Evolutionary conservation across 768 basidiomycete species (phyloP).

Genomic region (Naganishia vaughanmartiniae): DNA sequence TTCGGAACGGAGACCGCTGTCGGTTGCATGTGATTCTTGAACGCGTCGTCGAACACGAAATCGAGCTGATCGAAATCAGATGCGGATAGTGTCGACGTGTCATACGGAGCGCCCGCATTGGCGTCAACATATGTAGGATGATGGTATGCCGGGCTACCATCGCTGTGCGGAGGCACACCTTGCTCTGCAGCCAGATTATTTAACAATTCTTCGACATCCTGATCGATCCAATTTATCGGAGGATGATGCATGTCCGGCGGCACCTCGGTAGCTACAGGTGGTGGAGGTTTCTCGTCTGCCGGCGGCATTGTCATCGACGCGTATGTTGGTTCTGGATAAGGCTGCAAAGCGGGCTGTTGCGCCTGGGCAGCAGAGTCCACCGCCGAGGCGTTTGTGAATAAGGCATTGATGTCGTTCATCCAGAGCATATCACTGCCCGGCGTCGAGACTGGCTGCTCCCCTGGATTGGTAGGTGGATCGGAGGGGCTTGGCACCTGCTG

Average conservation of each 20-base stretch:
- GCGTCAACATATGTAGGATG: neutral
- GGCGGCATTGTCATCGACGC: neutral
- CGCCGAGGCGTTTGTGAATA: constrained; percentile 15
- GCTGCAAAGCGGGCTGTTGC: neutral
- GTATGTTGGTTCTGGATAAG: constrained; percentile 2
- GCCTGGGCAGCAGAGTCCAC: constrained; percentile 12
- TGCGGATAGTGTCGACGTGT: constrained; percentile 2
- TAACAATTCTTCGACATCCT: constrained; percentile 7
- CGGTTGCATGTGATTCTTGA: constrained; percentile 9
- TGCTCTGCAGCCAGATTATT: constrained; percentile 13
- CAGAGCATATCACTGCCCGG: constrained; percentile 13
- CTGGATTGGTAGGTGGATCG: constrained; percentile 9
- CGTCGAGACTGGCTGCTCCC: neutral
- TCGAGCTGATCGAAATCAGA: constrained; percentile 16
- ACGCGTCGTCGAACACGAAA: constrained; percentile 20
- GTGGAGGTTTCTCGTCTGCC: neutral
- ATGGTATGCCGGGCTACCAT: neutral
- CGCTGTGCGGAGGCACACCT: neutral
- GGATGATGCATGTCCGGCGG: neutral
- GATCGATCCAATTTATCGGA: constrained; percentile 7
- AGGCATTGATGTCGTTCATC: constrained; percentile 18
- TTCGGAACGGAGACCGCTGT: constrained; percentile 18
- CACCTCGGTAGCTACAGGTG: neutral
- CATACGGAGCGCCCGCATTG: constrained; percentile 14
- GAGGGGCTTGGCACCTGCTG: constrained; percentile 12